Percentiles rank a stretch among this genome's conserved stretches.
phyloP scores from a whole-genome alignment of 2,329 filamentous ascomycete species.

The Sporothrix sp. region DNA sequence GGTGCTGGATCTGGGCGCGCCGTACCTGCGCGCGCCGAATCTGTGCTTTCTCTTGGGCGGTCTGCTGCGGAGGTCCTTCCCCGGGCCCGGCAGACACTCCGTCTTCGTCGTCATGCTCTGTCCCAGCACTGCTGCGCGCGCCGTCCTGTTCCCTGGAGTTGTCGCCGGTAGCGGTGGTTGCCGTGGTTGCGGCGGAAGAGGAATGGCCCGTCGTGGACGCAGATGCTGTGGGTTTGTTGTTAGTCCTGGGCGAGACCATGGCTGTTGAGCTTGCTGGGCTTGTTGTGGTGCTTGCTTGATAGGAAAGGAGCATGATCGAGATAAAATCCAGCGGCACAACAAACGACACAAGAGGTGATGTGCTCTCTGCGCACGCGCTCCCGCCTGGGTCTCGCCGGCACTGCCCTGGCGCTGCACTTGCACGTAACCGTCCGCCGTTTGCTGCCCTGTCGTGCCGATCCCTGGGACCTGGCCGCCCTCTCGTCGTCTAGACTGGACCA shows the following conservation, averaged over 20 bases:
- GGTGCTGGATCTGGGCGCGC: constrained; percentile 44
- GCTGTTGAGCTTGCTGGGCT: constrained; percentile 2
- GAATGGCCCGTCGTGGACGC: constrained; percentile 1
- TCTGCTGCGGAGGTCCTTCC: background rate
- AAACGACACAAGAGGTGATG: background rate
- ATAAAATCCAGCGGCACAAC: too few relatives aligned
- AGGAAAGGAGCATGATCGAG: background rate
- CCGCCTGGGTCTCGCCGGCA: too few relatives aligned
- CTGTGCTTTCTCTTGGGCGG: constrained; percentile 32
- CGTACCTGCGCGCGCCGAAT: constrained; percentile 42
- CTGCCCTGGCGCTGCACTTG: too few relatives aligned
- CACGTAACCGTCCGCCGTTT: too few relatives aligned
- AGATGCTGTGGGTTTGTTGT: constrained; percentile 7
- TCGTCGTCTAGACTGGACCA: background rate
- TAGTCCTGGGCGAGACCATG: background rate
- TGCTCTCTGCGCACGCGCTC: too few relatives aligned
- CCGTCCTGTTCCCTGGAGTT: background rate
- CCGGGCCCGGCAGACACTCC: background rate
- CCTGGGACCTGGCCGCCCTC: background rate
- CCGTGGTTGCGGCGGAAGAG: background rate
- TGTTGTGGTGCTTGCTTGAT: background rate
- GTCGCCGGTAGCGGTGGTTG: background rate
- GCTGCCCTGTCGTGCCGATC: too few relatives aligned
- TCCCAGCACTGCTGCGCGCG: background rate
- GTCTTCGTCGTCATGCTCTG: background rate